Conservation (phyloP, 768 basidiomycete genomes). For the Pulveroboletus sp. region DNA sequence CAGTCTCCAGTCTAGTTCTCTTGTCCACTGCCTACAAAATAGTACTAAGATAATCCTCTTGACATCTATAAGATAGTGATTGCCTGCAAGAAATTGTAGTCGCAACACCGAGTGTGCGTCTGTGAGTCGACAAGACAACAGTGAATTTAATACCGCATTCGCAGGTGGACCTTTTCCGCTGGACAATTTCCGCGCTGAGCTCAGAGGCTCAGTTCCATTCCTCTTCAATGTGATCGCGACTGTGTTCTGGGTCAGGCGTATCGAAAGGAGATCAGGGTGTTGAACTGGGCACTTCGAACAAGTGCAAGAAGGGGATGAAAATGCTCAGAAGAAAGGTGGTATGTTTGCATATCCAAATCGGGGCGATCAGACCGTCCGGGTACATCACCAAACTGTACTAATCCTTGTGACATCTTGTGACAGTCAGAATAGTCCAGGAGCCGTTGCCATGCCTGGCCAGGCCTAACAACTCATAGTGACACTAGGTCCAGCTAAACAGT, state of each 20-base stretch:
- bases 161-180: slow-evolving; percentile 71
- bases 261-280: slow-evolving; percentile 53
- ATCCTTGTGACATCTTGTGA: too few species aligned
- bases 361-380: slow-evolving; percentile 95
- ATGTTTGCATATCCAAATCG: slow-evolving; percentile 98
- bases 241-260: slow-evolving; percentile 47
- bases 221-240: slow-evolving; percentile 58
- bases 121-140: slow-evolving; percentile 85
- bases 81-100: too few species aligned
- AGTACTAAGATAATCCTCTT: too few species aligned
- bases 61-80: too few species aligned
- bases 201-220: slow-evolving; percentile 74
- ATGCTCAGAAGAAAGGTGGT: slow-evolving; percentile 88
- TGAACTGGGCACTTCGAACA: slow-evolving; percentile 60
- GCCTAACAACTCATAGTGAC: too few species aligned
- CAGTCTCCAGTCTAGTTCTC: too few species aligned
- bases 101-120: too few species aligned
- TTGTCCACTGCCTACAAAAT: too few species aligned
- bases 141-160: slow-evolving; percentile 94
- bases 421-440: too few species aligned
- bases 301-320: slow-evolving; percentile 85
- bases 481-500: too few species aligned
- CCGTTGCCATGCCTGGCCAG: too few species aligned
- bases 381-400: too few species aligned
- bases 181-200: slow-evolving; percentile 75